Percentiles rank a stretch among this genome's conserved stretches.
Evolutionary conservation across 2,329 filamentous ascomycete species (phyloP).

Genomic region (Colletotrichum horii): DNA sequence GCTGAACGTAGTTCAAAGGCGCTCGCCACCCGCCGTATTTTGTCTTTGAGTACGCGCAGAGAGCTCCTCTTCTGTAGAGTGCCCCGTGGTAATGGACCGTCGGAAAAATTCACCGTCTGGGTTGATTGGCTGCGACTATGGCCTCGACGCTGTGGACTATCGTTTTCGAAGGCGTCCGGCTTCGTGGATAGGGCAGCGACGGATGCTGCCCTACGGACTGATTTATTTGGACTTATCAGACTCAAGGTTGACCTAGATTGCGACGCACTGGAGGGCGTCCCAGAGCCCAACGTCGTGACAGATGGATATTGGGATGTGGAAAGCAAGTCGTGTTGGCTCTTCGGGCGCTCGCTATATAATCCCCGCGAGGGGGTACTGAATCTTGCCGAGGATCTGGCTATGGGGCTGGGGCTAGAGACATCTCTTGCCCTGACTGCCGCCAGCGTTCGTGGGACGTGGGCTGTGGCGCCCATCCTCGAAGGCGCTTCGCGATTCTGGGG

Average conservation of each 20-base stretch:
- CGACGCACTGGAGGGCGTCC: not conserved
- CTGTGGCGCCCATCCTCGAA: not conserved
- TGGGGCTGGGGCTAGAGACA: not conserved
- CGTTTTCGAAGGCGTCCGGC: not conserved
- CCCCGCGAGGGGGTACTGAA: not conserved
- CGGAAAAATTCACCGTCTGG: not conserved
- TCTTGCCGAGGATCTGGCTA: not conserved
- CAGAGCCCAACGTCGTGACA: not conserved
- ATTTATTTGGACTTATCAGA: not conserved
- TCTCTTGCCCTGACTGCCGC: not conserved
- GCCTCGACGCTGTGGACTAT: not conserved
- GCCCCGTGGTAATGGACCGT: not conserved
- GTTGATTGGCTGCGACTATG: not conserved
- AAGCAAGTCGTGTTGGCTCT: not conserved
- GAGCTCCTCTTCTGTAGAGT: not conserved
- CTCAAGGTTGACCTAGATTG: not conserved
- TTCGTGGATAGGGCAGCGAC: not conserved
- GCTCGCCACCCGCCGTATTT: slow-evolving; percentile 13
- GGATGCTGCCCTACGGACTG: not conserved
- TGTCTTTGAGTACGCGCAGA: not conserved
- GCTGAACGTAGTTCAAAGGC: slow-evolving; percentile 9
- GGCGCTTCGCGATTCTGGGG: not conserved
- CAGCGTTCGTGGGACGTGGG: not conserved
- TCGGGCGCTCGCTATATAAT: not conserved
- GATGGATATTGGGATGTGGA: not conserved